Conservation (phyloP, 257 asterid species). For the Forsythia viridissima region DNA sequence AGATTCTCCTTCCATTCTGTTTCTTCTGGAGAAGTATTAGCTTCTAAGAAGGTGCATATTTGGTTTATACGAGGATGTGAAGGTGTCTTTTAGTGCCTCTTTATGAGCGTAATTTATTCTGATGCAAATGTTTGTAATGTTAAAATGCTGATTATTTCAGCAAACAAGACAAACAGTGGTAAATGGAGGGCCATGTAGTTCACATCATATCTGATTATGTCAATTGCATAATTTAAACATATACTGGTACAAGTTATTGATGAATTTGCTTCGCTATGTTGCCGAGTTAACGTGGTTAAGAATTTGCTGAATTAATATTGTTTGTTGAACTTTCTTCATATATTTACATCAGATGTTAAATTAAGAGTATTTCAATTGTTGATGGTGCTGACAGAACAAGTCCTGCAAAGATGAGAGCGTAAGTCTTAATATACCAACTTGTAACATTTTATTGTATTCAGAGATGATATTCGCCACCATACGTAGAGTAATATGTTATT, state of each 20-base stretch:
- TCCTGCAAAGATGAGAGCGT: conserved; percentile 95
- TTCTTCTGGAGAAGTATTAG: conserved; percentile 1
- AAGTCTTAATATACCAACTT: conserved; percentile 39
- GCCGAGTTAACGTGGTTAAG: neutral
- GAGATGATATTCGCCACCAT: no score
- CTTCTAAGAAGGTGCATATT: neutral
- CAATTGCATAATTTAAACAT: neutral
- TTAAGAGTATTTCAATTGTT: conserved; percentile 85
- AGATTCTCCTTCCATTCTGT: neutral
- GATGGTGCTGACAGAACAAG: conserved; percentile 95
- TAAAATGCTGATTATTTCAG: conserved; percentile 8
- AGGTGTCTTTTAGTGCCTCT: neutral
- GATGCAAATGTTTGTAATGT: neutral
- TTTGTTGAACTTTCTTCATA: conserved; percentile 26
- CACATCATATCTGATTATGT: neutral
- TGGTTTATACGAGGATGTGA: neutral
- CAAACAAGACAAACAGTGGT: neutral
- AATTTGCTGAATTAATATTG: conserved; percentile 6
- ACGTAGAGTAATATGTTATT: neutral
- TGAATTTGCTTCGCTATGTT: neutral
- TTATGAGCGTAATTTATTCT: neutral
- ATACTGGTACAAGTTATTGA: conserved; percentile 2
- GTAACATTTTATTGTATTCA: conserved; percentile 15
- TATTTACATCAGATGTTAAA: conserved; percentile 94
- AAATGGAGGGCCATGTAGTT: neutral